These are phyloP conservation scores for Talaromyces borbonicus DNA, from an alignment of 495 filamentous ascomycete species.

Conservation along the genomic window DNA sequence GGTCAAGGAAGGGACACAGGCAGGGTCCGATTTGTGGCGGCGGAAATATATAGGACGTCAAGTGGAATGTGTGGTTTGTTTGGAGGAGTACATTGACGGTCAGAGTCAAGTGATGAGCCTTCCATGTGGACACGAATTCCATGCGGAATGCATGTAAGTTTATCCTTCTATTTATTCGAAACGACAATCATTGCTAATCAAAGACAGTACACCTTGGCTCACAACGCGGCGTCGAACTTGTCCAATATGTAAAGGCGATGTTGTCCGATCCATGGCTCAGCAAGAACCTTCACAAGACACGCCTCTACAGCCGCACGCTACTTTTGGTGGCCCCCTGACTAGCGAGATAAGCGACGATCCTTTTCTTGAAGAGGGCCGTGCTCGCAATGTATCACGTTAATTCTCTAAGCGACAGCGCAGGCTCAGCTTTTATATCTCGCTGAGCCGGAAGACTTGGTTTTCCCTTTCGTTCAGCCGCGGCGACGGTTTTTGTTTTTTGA, in stretches of 20 bases:
- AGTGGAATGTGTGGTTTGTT: conserved; percentile 91
- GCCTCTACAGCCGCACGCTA: too few relatives aligned
- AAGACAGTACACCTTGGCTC: conserved; percentile 85
- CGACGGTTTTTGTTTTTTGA: too few relatives aligned
- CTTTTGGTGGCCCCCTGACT: too few relatives aligned
- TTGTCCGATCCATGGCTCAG: conserved; percentile 56
- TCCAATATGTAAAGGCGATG: conserved; percentile 96
- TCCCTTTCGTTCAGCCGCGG: too few relatives aligned
- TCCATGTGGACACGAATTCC: conserved; percentile 98
- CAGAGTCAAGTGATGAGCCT: conserved; percentile 93
- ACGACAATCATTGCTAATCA: conserved; percentile 14
- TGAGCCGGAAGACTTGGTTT: too few relatives aligned
- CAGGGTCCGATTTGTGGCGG: conserved; percentile 48
- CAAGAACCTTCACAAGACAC: background rate
- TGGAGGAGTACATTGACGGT: conserved; percentile 95
- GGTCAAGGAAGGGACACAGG: conserved; percentile 39
- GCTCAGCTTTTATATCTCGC: too few relatives aligned
- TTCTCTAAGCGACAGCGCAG: too few relatives aligned
- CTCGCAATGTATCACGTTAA: too few relatives aligned
- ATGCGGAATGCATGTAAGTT: conserved; percentile 96
- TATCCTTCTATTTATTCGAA: background rate
- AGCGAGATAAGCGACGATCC: too few relatives aligned
- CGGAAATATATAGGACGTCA: conserved; percentile 80
- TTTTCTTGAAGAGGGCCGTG: too few relatives aligned
- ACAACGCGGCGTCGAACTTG: conserved; percentile 91